Evolutionary conservation across 345 rosid genomes (phyloP), one percentile per base, ranked within the genome.

Genomic region (Alliaria petiolata): DNA sequence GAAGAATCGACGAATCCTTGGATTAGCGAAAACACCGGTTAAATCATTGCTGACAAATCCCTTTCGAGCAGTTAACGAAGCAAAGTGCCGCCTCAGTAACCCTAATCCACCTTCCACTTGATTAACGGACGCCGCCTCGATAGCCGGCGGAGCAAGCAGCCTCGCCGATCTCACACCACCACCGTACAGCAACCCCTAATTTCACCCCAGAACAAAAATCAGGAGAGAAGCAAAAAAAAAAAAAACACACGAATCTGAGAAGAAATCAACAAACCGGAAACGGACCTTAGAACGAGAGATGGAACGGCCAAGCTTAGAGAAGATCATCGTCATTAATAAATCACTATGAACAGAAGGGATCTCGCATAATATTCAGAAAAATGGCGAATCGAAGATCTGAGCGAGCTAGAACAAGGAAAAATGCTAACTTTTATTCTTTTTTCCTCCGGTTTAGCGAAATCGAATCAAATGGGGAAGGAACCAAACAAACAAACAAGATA

Each of bases 1-100:
- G 84, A 86, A 89, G 75, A 91, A 80, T n/a, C 96, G 67, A 43
- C 72, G 76, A 38, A 82, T 39, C 69, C 76, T 81, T 42, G 91
- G 96, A 80, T 85, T 85, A 19, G 88, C 92, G 28, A 90, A 83
- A 76, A 80, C 79, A 73, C 65, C 79, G 62, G 56, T 84, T 34
- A 89, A 80, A 80, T 87, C 82, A 62, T 67, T 77, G 0, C 66
- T 52, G 26, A 36, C 11, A 16, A 79, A 74, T 34, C 65, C 82
- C 62, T 83, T 78, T 6, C 36, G 35, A 64, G 80, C 46, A 49
- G 80, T 78, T 60, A 83, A 58, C 2, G 91, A 81, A 67, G 82
- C 77, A 33, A 91, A 77, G 69, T 85, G 85, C 6, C 81, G 76
- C 65, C 89, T 89, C 14, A 85, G 22, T 78, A 78, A 76, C 78